Evolutionary conservation across 2,329 filamentous ascomycete genomes (phyloP), one percentile per base, ranked within the genome.

Genomic region (Sporothrix mexicana): DNA sequence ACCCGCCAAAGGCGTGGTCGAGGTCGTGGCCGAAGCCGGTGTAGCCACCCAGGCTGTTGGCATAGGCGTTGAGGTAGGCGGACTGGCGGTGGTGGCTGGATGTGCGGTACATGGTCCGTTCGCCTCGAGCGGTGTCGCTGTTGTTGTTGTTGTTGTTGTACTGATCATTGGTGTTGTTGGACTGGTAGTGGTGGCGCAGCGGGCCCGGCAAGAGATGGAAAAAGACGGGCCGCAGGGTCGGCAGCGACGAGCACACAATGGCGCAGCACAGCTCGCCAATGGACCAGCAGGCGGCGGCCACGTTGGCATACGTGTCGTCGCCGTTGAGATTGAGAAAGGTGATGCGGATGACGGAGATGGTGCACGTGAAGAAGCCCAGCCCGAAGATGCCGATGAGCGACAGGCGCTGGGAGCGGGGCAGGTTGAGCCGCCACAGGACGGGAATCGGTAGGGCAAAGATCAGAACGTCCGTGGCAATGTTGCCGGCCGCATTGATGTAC

Each of bases 281-380:
- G 47, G 80, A 82, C 81, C 81, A 83, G 72, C 76, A 78, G 9
- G 73, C 69, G 17, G 73, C 66, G 25, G 53, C 64, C 23, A 82
- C 78, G 71, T 83, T 83, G 72, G 81, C 79, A 74, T 79, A 83
- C 1, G 82, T 81, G 36, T 79, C 77, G 72, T 83, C 82, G 9
- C 77, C 74, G 25, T 78, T 79, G 10, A 80, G 76, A 5, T 79
- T 74, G 57, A 83, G 79, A 70, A 80, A 83, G 41, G 80, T 78
- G 59, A 83, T 79, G 20, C 82, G 80, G 72, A 83, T 81, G 55
- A 83, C 78, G 9, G 81, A 83, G 67, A 83, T 83, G 13, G 80
- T 78, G 72, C 80, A 82, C 0, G 82, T 83, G 71, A 83, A 82
- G 72, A 83, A 82, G 15, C 81, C 81, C 3, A 83, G 76, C 68